phyloP scores from a whole-genome alignment of 306 rosid species.

The Nissolia schottii region DNA sequence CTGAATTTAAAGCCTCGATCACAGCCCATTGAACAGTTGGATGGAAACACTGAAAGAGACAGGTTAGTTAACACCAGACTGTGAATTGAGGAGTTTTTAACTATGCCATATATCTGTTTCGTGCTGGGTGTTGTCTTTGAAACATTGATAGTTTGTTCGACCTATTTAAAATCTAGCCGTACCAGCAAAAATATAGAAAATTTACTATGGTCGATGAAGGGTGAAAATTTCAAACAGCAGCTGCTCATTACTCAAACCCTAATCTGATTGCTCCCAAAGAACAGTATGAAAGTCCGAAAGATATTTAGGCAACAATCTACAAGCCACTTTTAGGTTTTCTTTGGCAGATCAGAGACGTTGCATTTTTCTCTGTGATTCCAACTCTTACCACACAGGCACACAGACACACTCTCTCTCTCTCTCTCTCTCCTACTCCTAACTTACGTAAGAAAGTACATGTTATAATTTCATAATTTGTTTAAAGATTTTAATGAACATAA shows the following conservation, averaged over 20 bases:
- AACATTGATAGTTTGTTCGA: conserved; percentile 16
- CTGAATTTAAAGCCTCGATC: conserved; percentile 85
- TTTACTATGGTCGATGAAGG: not conserved
- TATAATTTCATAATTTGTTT: not conserved
- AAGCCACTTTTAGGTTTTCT: conserved; percentile 1
- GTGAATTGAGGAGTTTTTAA: conserved; percentile 3
- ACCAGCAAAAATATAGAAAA: not conserved
- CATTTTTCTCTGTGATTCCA: not conserved
- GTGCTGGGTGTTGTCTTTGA: conserved; percentile 5
- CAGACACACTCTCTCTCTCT: too few relatives aligned
- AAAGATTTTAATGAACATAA: not conserved
- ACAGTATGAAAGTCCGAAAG: not conserved
- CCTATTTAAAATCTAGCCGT: not conserved
- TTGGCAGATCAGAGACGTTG: not conserved
- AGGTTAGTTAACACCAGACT: conserved; percentile 49
- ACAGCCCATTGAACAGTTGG: conserved; percentile 58
- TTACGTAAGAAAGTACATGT: not conserved
- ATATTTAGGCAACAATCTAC: not conserved
- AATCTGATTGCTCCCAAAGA: not conserved
- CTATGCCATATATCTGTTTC: not conserved
- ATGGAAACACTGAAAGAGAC: conserved; percentile 55
- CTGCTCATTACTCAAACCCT: not conserved
- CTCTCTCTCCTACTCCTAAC: not conserved
- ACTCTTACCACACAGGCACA: not conserved
- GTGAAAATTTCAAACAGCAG: not conserved